Evolutionary conservation across 495 filamentous ascomycete genomes (phyloP).

Genomic region (Hypoxylon subgilvum): DNA sequence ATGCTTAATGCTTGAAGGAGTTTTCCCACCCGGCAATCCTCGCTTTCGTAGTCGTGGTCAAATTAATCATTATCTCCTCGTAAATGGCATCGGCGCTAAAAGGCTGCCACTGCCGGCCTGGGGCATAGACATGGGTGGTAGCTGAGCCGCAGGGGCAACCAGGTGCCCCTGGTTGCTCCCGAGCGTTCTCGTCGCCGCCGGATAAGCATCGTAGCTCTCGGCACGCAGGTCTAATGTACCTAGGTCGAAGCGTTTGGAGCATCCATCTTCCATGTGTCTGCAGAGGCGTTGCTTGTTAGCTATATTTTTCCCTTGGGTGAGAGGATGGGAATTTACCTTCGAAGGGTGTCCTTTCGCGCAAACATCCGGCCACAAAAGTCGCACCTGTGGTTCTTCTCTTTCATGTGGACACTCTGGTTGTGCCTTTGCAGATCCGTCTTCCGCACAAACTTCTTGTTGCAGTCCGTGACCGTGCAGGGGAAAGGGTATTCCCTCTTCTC

Average conservation of each 20-base stretch:
- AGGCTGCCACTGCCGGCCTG: conserved; percentile 44
- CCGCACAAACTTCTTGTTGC: conserved; percentile 76
- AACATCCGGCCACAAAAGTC: conserved; percentile 75
- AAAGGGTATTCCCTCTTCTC: conserved; percentile 73
- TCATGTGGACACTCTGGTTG: conserved; percentile 80
- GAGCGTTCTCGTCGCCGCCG: conserved; percentile 33
- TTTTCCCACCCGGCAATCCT: conserved; percentile 13
- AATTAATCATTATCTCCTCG: conserved; percentile 43
- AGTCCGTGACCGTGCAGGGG: conserved; percentile 67
- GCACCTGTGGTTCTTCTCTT: conserved; percentile 73
- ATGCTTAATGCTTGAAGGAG: too few species aligned
- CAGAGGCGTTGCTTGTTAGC: conserved; percentile 22
- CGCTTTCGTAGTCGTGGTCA: conserved; percentile 26
- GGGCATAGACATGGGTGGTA: conserved; percentile 53
- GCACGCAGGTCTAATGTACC: conserved; percentile 52
- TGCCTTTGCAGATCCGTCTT: conserved; percentile 87
- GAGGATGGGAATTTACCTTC: conserved; percentile 61
- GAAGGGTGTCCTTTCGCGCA: conserved; percentile 81
- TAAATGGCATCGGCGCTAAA: conserved; percentile 47
- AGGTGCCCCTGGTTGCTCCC: conserved; percentile 39
- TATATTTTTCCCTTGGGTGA: conserved; percentile 1
- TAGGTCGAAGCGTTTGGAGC: conserved; percentile 72
- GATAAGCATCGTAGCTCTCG: conserved; percentile 47
- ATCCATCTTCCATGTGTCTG: conserved; percentile 82
- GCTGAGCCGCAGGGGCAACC: conserved; percentile 34